These are phyloP conservation scores for Allantophomopsis cytisporea DNA, from an alignment of 2,329 filamentous ascomycete species.

Conservation along the genomic window DNA sequence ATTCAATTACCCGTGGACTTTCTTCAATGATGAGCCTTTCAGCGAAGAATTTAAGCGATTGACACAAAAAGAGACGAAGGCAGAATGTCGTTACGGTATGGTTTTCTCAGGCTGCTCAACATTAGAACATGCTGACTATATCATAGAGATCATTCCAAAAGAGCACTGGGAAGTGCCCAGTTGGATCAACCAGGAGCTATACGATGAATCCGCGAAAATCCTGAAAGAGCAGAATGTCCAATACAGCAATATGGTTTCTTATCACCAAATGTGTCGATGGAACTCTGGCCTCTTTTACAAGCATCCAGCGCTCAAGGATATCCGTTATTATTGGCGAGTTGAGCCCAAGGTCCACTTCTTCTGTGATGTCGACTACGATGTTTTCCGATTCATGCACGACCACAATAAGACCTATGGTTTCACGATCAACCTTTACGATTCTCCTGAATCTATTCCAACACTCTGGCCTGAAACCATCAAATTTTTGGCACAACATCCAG, in stretches of 20 bases:
- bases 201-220: slow-evolving; percentile 69
- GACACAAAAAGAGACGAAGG: slow-evolving; percentile 74
- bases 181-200: slow-evolving; percentile 86
- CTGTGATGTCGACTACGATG: slow-evolving; percentile 96
- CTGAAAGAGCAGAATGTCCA: slow-evolving; percentile 78
- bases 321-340: slow-evolving; percentile 94
- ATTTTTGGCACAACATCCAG: slow-evolving; percentile 74
- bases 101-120: neutral
- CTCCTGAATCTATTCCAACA: slow-evolving; percentile 69
- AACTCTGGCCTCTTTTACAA: slow-evolving; percentile 98
- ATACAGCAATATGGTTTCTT: slow-evolving; percentile 78
- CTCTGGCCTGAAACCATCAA: slow-evolving; percentile 94
- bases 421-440: slow-evolving; percentile 94
- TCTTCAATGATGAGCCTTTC: slow-evolving; percentile 95
- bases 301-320: slow-evolving; percentile 71
- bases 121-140: too few species aligned
- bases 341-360: slow-evolving; percentile 99
- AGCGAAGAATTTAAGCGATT: slow-evolving; percentile 81
- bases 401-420: slow-evolving; percentile 99
- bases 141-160: slow-evolving; percentile 69
- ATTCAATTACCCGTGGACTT: slow-evolving; percentile 99
- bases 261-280: slow-evolving; percentile 99
- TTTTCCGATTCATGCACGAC: slow-evolving; percentile 96
- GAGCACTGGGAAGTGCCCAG: slow-evolving; percentile 88
- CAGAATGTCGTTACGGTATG: slow-evolving; percentile 72